These are phyloP conservation scores for Dovyalis caffra DNA, from an alignment of 345 rosid genomes.

Conservation along the genomic window DNA sequence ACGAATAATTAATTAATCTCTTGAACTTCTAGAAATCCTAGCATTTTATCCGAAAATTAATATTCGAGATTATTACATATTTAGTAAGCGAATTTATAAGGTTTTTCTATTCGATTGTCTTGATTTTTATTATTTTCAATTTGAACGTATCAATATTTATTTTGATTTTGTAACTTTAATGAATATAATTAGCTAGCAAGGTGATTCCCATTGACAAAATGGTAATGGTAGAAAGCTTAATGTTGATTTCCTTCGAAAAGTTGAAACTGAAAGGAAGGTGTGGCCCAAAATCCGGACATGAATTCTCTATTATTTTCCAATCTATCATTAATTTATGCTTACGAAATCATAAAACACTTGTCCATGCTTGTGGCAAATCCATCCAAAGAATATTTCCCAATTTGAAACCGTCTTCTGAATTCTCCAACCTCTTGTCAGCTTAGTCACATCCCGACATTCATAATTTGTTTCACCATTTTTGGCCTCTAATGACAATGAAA, in stretches of 20 bases:
- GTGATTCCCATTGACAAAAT: no score
- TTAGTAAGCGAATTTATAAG: no score
- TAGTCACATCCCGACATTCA: conserved; percentile 7
- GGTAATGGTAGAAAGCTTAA: no score
- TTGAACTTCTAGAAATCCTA: no score
- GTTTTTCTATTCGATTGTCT: no score
- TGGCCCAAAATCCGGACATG: neutral
- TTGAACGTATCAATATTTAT: no score
- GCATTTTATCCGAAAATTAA: no score
- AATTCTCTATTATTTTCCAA: neutral
- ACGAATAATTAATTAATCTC: no score
- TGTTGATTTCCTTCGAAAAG: neutral
- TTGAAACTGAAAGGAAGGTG: neutral
- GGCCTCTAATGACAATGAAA: neutral
- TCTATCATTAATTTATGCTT: conserved; percentile 11
- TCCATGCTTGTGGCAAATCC: conserved; percentile 25
- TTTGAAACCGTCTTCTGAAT: conserved; percentile 34
- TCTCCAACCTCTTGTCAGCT: conserved; percentile 23
- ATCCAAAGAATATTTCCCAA: conserved; percentile 38
- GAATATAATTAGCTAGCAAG: no score
- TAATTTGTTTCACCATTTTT: conserved; percentile 16
- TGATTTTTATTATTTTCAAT: no score
- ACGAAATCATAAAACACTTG: conserved; percentile 28
- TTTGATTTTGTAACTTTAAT: no score
- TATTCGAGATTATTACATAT: no score